Percentiles rank a stretch among this genome's conserved stretches.
phyloP scores from a whole-genome alignment of 2,329 filamentous ascomycete genomes.

The Pestalotiopsis sp. region DNA sequence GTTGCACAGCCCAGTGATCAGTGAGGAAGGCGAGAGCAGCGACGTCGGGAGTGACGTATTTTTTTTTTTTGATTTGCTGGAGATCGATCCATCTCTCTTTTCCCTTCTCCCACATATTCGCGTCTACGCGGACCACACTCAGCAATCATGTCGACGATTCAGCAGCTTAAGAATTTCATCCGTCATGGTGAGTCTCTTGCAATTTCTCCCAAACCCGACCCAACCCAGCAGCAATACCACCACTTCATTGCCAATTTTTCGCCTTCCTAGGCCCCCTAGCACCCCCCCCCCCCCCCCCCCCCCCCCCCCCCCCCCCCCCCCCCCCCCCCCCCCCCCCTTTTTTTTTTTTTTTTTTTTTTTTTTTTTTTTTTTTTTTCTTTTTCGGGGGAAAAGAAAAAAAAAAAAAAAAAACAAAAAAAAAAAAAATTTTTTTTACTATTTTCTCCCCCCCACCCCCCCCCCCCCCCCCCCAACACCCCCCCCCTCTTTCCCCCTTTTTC shows the following conservation, averaged over 20 bases:
- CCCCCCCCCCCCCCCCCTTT: too few species aligned
- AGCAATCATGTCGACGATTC: constrained; percentile 68
- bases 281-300: not conserved
- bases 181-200: constrained; percentile 68
- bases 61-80: not conserved
- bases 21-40: constrained; percentile 5
- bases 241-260: constrained; percentile 4
- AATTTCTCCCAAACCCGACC: constrained; percentile 8
- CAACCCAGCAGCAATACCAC: constrained; percentile 10
- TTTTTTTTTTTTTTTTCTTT: too few species aligned
- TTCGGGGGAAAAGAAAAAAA: too few species aligned
- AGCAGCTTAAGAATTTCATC: constrained; percentile 98
- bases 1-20: constrained; percentile 7
- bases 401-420: too few species aligned
- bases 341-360: too few species aligned
- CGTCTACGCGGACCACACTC: not conserved
- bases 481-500: too few species aligned
- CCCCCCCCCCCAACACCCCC: too few species aligned
- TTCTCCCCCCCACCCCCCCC: too few species aligned
- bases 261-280: not conserved
- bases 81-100: not conserved
- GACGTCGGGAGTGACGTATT: constrained; percentile 24
- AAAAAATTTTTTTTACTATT: too few species aligned
- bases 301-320: too few species aligned
- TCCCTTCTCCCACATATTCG: not conserved